Conservation (phyloP, 23 red algal genomes). For the Gracilaria vermiculophylla region DNA sequence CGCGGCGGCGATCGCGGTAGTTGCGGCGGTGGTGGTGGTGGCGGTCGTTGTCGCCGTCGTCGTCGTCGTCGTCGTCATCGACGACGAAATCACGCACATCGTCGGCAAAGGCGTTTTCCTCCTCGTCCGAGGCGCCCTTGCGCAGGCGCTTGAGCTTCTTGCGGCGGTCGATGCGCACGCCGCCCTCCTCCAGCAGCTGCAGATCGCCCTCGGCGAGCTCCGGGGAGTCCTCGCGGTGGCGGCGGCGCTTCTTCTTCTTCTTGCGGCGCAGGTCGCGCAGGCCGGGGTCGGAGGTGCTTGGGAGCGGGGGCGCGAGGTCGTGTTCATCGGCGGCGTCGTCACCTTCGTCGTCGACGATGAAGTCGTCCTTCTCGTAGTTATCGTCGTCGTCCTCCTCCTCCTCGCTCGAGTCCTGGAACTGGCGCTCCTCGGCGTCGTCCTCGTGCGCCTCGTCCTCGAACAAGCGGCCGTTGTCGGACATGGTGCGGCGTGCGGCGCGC, state of each 20-base stretch:
- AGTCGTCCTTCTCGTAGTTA: conserved; percentile 88
- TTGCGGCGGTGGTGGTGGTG: too few species aligned
- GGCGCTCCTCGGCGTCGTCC: conserved; percentile 18
- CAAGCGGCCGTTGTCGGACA: conserved; percentile 23
- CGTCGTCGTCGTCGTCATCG: conserved; percentile 41
- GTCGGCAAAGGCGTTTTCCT: conserved; percentile 44
- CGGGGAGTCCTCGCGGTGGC: conserved; percentile 23
- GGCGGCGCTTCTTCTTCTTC: conserved; percentile 77
- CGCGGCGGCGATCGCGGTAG: conserved; percentile 46
- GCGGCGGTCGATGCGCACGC: conserved; percentile 59
- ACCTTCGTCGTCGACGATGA: conserved; percentile 78
- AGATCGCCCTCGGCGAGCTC: conserved; percentile 84
- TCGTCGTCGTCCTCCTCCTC: conserved; percentile 80
- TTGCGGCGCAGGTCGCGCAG: conserved; percentile 29
- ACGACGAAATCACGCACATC: conserved; percentile 36
- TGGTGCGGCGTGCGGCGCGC: not conserved
- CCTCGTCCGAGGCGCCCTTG: conserved; percentile 64
- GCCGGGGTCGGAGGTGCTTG: conserved; percentile 8
- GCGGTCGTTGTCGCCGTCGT: too few species aligned
- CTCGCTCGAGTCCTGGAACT: conserved; percentile 63
- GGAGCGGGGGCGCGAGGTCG: not conserved
- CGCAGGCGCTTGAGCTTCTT: conserved; percentile 47
- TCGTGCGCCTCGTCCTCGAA: conserved; percentile 15
- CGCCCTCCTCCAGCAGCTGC: conserved; percentile 72
- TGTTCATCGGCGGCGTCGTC: conserved; percentile 43